A percentile compares a stretch with the other conserved stretches of the same genome.
Evolutionary conservation across 192 early-diverging fungal species (phyloP).

Genomic region (Haplosporangium gracile): DNA sequence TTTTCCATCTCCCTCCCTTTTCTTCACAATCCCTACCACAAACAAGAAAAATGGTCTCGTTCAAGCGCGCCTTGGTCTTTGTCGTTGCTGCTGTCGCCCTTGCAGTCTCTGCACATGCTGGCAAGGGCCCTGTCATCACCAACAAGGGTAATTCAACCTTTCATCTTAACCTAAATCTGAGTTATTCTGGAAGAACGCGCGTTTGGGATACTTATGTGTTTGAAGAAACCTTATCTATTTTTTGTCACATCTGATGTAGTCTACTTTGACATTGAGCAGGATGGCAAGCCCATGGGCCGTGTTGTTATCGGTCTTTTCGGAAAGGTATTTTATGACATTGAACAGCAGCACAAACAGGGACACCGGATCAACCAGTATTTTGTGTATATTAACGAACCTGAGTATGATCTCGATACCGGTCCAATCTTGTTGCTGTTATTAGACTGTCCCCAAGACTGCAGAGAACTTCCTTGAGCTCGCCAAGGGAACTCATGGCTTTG

Average conservation of each 20-base stretch:
- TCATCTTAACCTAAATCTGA: background rate
- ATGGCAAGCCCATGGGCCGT: constrained; percentile 75
- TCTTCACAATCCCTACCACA: background rate
- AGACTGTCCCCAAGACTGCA: constrained; percentile 77
- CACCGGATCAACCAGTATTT: too few species aligned
- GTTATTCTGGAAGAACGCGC: background rate
- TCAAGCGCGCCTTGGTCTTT: constrained; percentile 44
- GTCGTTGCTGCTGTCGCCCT: constrained; percentile 30
- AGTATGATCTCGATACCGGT: background rate
- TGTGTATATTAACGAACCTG: background rate
- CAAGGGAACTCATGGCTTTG: constrained; percentile 73
- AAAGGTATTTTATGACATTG: constrained; percentile 48
- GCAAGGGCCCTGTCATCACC: constrained; percentile 78
- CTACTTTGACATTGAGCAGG: constrained; percentile 91
- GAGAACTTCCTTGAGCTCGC: constrained; percentile 96
- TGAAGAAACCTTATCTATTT: background rate
- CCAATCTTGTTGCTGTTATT: background rate
- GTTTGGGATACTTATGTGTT: too few species aligned
- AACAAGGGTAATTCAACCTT: constrained; percentile 64
- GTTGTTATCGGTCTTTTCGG: constrained; percentile 83
- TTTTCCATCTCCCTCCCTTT: too few species aligned
- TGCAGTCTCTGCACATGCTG: constrained; percentile 41
- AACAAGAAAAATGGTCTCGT: constrained; percentile 33
- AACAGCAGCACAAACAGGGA: background rate
- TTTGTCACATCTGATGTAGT: constrained; percentile 59